Evolutionary conservation across 2,329 filamentous ascomycete genomes (phyloP).

Genomic region (Claviceps capensis): DNA sequence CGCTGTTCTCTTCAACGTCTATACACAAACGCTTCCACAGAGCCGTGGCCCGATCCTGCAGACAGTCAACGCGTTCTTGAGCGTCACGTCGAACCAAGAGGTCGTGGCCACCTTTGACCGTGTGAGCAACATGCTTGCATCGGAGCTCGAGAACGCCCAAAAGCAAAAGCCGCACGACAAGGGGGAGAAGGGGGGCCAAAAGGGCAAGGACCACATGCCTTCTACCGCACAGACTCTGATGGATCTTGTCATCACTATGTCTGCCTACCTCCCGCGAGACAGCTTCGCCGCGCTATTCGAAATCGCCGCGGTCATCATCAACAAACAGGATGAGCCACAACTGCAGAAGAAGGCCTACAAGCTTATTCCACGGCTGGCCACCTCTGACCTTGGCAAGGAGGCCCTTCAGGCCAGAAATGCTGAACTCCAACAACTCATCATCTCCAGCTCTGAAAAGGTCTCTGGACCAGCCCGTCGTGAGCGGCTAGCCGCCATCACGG

Average conservation of each 20-base stretch:
- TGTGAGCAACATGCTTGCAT: slow-evolving; percentile 71
- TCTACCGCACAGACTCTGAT: slow-evolving; percentile 90
- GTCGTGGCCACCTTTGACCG: slow-evolving; percentile 79
- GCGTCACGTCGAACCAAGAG: slow-evolving; percentile 66
- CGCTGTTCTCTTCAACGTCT: slow-evolving; percentile 97
- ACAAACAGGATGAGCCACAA: slow-evolving; percentile 72
- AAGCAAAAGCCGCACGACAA: slow-evolving; percentile 46
- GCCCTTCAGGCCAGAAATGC: slow-evolving; percentile 62
- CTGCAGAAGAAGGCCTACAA: slow-evolving; percentile 99
- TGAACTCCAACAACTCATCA: slow-evolving; percentile 71
- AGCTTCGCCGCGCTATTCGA: slow-evolving; percentile 78
- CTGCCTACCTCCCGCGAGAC: slow-evolving; percentile 76
- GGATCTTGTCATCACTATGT: slow-evolving; percentile 93
- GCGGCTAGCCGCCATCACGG: slow-evolving; percentile 67
- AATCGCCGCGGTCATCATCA: slow-evolving; percentile 72
- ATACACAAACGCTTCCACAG: slow-evolving; percentile 88
- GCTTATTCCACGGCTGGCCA: slow-evolving; percentile 78
- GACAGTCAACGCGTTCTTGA: slow-evolving; percentile 89
- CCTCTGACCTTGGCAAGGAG: slow-evolving; percentile 61
- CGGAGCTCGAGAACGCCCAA: slow-evolving; percentile 43
- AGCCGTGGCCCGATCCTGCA: slow-evolving; percentile 82
- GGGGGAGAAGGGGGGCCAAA: slow-evolving; percentile 48
- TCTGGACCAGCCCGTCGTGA: slow-evolving; percentile 78
- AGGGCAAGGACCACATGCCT: slow-evolving; percentile 61
- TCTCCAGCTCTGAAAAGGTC: slow-evolving; percentile 70